These are phyloP conservation scores for Silene conica DNA, from an alignment of 148 eudicot species.

Conservation along the genomic window DNA sequence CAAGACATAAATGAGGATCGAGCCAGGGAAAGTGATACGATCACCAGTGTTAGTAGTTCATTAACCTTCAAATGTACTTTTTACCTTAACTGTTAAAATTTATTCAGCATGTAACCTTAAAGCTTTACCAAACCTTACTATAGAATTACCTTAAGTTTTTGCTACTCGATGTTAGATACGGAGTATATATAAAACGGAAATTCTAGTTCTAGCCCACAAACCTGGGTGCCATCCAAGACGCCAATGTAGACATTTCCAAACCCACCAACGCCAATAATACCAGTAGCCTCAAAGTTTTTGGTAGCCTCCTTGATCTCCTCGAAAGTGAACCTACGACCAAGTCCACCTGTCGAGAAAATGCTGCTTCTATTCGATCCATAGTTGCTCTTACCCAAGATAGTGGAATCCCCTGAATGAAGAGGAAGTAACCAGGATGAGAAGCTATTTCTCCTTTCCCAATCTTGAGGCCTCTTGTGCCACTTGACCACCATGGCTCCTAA, in stretches of 20 bases:
- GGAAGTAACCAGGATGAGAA: conserved; percentile 90
- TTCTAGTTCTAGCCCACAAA: conserved; percentile 11
- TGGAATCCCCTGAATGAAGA: conserved; percentile 61
- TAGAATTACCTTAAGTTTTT: no score
- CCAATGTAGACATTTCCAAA: conserved; percentile 83
- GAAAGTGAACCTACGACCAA: conserved; percentile 64
- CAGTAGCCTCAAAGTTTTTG: conserved; percentile 53
- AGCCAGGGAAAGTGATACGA: no score
- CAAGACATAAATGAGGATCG: no score
- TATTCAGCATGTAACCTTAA: no score
- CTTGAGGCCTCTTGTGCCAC: conserved; percentile 79
- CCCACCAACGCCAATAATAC: conserved; percentile 78
- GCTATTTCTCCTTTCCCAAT: conserved; percentile 76
- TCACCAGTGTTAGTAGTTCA: no score
- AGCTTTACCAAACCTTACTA: no score
- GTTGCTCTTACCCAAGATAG: conserved; percentile 46
- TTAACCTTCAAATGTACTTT: no score
- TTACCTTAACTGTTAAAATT: no score
- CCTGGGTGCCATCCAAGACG: conserved; percentile 55
- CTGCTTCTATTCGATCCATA: conserved; percentile 54
- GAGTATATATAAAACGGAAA: no score
- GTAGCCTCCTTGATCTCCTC: conserved; percentile 70
- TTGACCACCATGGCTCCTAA: conserved; percentile 82
- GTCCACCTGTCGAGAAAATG: conserved; percentile 51
- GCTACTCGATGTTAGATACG: no score